Conservation (phyloP, 305 asterid species). For the Fraxinus baroniana region DNA sequence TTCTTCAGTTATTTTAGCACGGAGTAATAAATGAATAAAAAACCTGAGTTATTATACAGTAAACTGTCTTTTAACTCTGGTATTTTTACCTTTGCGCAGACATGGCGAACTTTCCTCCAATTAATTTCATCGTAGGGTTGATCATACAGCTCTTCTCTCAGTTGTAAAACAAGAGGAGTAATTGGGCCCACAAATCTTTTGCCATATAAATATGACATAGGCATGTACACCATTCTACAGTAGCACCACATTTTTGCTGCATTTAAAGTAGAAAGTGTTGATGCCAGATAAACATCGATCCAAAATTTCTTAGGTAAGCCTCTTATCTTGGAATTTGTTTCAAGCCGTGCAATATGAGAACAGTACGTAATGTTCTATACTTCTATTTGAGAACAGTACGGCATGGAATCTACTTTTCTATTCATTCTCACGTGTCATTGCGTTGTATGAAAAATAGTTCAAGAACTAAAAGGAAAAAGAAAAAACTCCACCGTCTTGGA, state of each 20-base stretch:
- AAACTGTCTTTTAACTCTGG: neutral
- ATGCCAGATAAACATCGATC: neutral
- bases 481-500: neutral
- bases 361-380: too few species aligned
- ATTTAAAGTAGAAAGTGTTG: neutral
- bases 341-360: neutral
- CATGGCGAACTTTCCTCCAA: conserved; percentile 71
- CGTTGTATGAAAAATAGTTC: neutral
- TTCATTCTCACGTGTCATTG: neutral
- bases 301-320: neutral
- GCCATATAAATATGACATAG: conserved; percentile 89
- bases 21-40: neutral
- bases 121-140: conserved; percentile 60
- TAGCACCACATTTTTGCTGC: conserved; percentile 95
- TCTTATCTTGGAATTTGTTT: neutral
- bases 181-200: conserved; percentile 81
- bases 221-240: conserved; percentile 88
- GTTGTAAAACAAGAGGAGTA: conserved; percentile 62
- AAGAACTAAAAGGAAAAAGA: neutral
- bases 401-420: neutral
- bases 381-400: neutral
- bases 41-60: neutral
- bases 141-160: conserved; percentile 71
- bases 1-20: neutral
- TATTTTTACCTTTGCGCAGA: conserved; percentile 66